Evolutionary conservation across 176 grass and related monocot genomes (phyloP).

Genomic region (Cocos nucifera): DNA sequence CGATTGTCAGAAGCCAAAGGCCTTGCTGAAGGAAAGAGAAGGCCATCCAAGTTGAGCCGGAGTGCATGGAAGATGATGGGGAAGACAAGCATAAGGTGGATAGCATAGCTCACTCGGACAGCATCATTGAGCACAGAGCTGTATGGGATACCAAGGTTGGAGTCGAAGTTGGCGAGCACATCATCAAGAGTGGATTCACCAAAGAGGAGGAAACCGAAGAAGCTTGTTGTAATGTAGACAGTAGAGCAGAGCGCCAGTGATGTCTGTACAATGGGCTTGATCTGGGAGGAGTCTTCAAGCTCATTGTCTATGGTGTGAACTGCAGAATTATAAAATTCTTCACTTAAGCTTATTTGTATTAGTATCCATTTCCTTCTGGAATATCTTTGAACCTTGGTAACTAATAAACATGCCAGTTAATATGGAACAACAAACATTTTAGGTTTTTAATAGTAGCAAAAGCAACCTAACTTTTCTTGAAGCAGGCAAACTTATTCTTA

Average conservation of each 20-base stretch:
- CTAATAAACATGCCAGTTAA: no score
- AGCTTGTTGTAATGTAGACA: constrained; percentile 82
- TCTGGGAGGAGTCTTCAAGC: constrained; percentile 68
- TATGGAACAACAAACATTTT: no score
- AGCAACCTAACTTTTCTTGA: no score
- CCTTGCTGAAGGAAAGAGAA: constrained; percentile 51
- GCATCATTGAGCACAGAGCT: constrained; percentile 66
- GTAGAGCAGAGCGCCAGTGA: constrained; percentile 61
- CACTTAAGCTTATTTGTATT: constrained; percentile 4
- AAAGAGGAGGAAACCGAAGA: constrained; percentile 89
- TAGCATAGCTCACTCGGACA: constrained; percentile 80
- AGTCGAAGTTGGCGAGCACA: constrained; percentile 89
- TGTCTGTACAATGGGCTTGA: constrained; percentile 76
- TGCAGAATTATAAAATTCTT: constrained; percentile 31
- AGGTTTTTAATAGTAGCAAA: no score
- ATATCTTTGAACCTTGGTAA: no score
- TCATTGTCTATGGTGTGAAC: constrained; percentile 88
- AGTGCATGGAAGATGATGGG: constrained; percentile 97
- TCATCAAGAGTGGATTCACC: constrained; percentile 73
- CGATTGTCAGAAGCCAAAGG: constrained; percentile 53
- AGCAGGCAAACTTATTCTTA: no score
- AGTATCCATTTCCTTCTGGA: neutral
- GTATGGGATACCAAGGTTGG: constrained; percentile 85
- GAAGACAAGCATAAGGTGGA: constrained; percentile 96
- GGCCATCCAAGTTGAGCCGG: constrained; percentile 83